These are phyloP conservation scores for Camellia oleifera DNA, from an alignment of 179 eudicot species.

Conservation along the genomic window DNA sequence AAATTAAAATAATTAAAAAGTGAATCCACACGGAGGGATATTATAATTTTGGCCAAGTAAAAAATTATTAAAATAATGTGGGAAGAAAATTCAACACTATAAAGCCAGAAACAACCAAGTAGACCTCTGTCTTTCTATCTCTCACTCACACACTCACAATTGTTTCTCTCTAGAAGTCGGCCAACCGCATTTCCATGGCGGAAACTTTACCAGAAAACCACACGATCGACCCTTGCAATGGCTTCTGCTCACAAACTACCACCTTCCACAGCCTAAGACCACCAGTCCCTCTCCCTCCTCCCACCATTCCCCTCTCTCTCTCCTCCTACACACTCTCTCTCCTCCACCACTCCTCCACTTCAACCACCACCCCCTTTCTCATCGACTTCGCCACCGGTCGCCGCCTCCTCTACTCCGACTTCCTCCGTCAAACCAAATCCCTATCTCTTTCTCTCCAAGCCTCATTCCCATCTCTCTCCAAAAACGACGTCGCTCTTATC, in stretches of 20 bases:
- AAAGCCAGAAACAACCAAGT: too few species aligned
- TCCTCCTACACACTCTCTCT: conserved; percentile 49
- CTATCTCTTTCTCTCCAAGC: conserved; percentile 30
- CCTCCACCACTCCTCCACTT: conserved; percentile 46
- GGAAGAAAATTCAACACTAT: too few species aligned
- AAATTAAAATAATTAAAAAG: too few species aligned
- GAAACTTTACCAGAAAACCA: neutral
- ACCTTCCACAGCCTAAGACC: conserved; percentile 52
- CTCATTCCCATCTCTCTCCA: conserved; percentile 27
- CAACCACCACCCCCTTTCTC: conserved; percentile 52
- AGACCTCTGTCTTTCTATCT: too few species aligned
- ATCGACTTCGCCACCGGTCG: conserved; percentile 44
- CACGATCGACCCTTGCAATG: conserved; percentile 33
- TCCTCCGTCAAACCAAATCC: conserved; percentile 25
- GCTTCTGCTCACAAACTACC: conserved; percentile 52
- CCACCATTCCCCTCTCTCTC: conserved; percentile 44
- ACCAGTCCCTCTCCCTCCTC: conserved; percentile 40
- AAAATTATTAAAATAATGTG: too few species aligned
- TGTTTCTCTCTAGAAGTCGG: too few species aligned
- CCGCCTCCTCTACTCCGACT: conserved; percentile 40
- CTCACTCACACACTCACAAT: too few species aligned
- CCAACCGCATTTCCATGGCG: conserved; percentile 23
- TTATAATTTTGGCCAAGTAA: too few species aligned
- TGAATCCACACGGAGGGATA: too few species aligned
- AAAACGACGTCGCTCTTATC: conserved; percentile 57